These are phyloP conservation scores for Trametopsis cervina DNA, from an alignment of 768 basidiomycete species.

Conservation along the genomic window DNA sequence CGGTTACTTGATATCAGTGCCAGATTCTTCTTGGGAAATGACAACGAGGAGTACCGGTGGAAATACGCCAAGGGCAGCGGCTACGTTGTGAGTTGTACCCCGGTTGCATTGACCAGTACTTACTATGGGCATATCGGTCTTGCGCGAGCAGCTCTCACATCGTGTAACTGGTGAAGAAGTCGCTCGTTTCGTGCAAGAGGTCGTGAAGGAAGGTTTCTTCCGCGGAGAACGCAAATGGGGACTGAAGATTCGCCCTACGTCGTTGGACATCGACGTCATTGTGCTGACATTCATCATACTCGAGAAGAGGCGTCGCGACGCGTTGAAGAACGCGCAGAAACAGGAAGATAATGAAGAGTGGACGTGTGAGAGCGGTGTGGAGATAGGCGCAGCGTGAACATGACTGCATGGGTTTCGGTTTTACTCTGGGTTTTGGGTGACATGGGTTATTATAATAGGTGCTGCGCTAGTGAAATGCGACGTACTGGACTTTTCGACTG, in stretches of 20 bases:
- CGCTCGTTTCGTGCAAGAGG: slow-evolving; percentile 30
- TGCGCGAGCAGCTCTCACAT: slow-evolving; percentile 30
- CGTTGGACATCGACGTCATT: slow-evolving; percentile 44
- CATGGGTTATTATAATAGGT: neutral
- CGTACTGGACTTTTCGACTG: too few species aligned
- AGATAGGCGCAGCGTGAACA: slow-evolving; percentile 2
- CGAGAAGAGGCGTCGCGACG: slow-evolving; percentile 46
- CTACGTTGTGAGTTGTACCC: slow-evolving; percentile 34
- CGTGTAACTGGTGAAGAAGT: slow-evolving; percentile 33
- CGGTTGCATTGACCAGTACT: neutral
- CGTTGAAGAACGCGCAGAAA: slow-evolving; percentile 16
- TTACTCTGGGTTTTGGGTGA: neutral
- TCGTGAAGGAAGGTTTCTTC: slow-evolving; percentile 39
- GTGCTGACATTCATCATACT: slow-evolving; percentile 49
- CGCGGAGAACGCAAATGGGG: slow-evolving; percentile 40
- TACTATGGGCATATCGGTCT: neutral
- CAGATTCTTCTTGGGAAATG: slow-evolving; percentile 44
- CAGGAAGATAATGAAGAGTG: slow-evolving; percentile 18
- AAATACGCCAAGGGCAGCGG: slow-evolving; percentile 34
- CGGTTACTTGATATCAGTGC: too few species aligned
- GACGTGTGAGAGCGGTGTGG: slow-evolving; percentile 20
- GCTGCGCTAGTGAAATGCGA: too few species aligned
- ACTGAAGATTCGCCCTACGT: slow-evolving; percentile 38
- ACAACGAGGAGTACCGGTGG: slow-evolving; percentile 45
- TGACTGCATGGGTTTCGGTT: neutral